Conservation (phyloP, 352 stramenopile genomes). For the Halophytophthora batemanensis region DNA sequence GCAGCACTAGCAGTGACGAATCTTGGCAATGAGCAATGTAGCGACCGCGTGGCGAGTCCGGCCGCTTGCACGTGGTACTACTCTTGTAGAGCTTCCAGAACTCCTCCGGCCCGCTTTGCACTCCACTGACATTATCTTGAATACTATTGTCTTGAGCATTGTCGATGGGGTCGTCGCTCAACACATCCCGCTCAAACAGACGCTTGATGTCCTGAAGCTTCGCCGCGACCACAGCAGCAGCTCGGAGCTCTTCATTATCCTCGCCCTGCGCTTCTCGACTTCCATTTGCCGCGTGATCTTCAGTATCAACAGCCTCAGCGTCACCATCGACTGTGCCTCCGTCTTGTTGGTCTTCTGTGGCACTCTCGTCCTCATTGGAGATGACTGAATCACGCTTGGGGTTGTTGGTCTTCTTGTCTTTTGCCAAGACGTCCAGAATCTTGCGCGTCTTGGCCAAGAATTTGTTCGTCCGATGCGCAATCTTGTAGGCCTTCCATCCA, state of each 20-base stretch:
- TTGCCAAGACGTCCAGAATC: constrained; percentile 31
- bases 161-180: constrained; percentile 26
- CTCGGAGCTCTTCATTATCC: constrained; percentile 9
- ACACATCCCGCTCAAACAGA: constrained; percentile 49
- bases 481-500: constrained; percentile 59
- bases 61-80: constrained; percentile 32
- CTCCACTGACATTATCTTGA: neutral
- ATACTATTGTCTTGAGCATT: neutral
- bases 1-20: constrained; percentile 57
- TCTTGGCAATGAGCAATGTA: constrained; percentile 63
- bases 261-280: constrained; percentile 4
- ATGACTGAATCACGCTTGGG: neutral
- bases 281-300: constrained; percentile 8
- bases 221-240: constrained; percentile 4
- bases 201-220: constrained; percentile 21
- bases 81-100: constrained; percentile 67
- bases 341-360: neutral
- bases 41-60: constrained; percentile 48
- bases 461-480: constrained; percentile 57
- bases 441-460: constrained; percentile 60
- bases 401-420: constrained; percentile 14
- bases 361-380: constrained; percentile 6
- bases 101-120: constrained; percentile 15
- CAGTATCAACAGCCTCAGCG: neutral
- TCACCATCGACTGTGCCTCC: neutral